phyloP scores from a whole-genome alignment of 345 rosid genomes.

The Pugionium cornutum region DNA sequence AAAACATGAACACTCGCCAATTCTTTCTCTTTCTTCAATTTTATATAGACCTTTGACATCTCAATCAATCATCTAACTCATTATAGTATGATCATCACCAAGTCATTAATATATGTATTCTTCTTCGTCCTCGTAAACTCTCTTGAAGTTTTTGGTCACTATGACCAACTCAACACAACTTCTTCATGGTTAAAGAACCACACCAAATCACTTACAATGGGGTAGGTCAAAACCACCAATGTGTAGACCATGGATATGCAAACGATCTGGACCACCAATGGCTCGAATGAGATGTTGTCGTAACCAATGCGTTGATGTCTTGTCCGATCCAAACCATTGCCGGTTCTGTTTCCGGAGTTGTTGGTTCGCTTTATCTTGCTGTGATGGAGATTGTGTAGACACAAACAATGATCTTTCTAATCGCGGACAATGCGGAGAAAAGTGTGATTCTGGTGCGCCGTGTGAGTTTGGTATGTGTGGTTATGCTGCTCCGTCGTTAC shows the following conservation, averaged over 20 bases:
- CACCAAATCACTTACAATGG: constrained; percentile 5
- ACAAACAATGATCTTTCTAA: constrained; percentile 33
- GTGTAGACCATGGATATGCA: constrained; percentile 34
- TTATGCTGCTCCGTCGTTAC: constrained; percentile 36
- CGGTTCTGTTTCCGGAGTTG: constrained; percentile 33
- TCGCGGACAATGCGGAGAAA: constrained; percentile 38
- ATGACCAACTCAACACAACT: constrained; percentile 26
- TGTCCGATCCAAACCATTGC: constrained; percentile 40
- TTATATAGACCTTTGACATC: constrained; percentile 9
- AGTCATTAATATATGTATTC: constrained; percentile 8
- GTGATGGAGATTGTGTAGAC: constrained; percentile 32
- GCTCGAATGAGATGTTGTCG: constrained; percentile 41
- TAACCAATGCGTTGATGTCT: constrained; percentile 37
- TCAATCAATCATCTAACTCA: constrained; percentile 12
- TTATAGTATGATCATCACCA: constrained; percentile 28
- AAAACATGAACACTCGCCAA: constrained; percentile 35
- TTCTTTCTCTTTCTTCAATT: constrained; percentile 21
- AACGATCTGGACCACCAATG: constrained; percentile 32
- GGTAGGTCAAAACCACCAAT: constrained; percentile 23
- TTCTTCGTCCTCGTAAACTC: constrained; percentile 20
- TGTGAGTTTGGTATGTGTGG: constrained; percentile 46
- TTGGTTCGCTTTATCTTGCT: constrained; percentile 32
- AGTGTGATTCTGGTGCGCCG: constrained; percentile 34
- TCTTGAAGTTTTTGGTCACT: constrained; percentile 20
- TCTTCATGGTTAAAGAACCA: constrained; percentile 36